Conservation (phyloP, 2,329 filamentous ascomycete genomes). For the Xylariaceae sp. region DNA sequence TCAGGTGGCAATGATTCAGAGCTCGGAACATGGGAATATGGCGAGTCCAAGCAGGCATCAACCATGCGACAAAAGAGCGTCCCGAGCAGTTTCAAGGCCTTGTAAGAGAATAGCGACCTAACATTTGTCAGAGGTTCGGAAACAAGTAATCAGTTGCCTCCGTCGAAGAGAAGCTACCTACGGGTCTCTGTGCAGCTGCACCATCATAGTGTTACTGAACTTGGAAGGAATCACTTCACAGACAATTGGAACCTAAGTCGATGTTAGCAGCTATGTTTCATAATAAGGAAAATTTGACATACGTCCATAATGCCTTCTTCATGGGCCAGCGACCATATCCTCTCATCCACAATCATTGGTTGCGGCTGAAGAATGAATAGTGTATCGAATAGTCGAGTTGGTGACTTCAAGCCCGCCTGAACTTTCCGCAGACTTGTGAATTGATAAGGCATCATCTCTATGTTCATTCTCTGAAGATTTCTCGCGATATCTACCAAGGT, state of each 20-base stretch:
- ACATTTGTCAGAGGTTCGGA: conserved; percentile 11
- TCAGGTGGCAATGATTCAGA: conserved; percentile 16
- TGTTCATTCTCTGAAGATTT: conserved; percentile 58
- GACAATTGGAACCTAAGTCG: conserved; percentile 61
- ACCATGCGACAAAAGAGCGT: conserved; percentile 29
- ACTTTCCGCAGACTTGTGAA: conserved; percentile 71
- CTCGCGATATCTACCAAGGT: conserved; percentile 57
- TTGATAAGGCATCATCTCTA: conserved; percentile 62
- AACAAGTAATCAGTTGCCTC: not conserved
- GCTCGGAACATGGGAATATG: conserved; percentile 25
- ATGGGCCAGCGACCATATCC: conserved; percentile 52
- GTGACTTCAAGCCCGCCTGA: conserved; percentile 47
- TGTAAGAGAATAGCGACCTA: conserved; percentile 23
- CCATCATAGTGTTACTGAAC: conserved; percentile 46
- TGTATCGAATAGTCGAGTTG: conserved; percentile 68
- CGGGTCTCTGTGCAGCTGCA: conserved; percentile 62
- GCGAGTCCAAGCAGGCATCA: conserved; percentile 25
- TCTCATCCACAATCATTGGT: conserved; percentile 49
- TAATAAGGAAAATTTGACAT: conserved; percentile 21
- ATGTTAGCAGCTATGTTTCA: conserved; percentile 15
- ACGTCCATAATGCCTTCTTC: conserved; percentile 67
- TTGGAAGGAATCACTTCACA: conserved; percentile 65
- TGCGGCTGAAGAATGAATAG: conserved; percentile 74
- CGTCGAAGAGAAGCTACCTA: conserved; percentile 23
- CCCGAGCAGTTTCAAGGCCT: conserved; percentile 20